Evolutionary conservation across 2,329 filamentous ascomycete species (phyloP).

Genomic region (Ophiostoma sp.): DNA sequence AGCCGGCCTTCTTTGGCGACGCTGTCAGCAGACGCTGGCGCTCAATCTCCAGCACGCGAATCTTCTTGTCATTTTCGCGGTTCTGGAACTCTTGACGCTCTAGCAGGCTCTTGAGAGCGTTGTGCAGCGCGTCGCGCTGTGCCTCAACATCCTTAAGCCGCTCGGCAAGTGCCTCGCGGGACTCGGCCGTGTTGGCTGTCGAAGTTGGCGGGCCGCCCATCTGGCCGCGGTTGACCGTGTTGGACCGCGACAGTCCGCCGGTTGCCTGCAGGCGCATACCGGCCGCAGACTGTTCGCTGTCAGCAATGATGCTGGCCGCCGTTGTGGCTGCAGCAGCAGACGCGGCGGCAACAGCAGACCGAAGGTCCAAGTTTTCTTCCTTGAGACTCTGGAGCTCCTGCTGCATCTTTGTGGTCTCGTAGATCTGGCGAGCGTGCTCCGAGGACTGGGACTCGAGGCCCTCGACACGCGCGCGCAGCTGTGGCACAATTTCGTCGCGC

Average conservation of each 20-base stretch:
- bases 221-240: conserved; percentile 41
- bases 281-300: conserved; percentile 19
- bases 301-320: neutral
- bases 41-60: conserved; percentile 70
- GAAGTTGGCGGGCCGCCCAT: conserved; percentile 6
- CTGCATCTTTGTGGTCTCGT: conserved; percentile 78
- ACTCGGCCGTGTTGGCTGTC: conserved; percentile 40
- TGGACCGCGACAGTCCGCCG: conserved; percentile 45
- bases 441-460: conserved; percentile 70
- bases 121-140: conserved; percentile 87
- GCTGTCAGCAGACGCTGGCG: conserved; percentile 64
- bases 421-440: conserved; percentile 66
- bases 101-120: conserved; percentile 76
- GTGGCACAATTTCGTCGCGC: conserved; percentile 78
- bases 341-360: conserved; percentile 20
- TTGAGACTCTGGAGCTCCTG: conserved; percentile 63
- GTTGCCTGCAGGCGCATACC: neutral
- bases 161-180: conserved; percentile 66
- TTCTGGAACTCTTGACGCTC: conserved; percentile 81
- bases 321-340: conserved; percentile 25
- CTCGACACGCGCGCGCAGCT: conserved; percentile 68
- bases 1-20: conserved; percentile 69
- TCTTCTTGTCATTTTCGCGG: conserved; percentile 74
- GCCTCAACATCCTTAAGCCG: conserved; percentile 87
- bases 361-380: conserved; percentile 45